These are phyloP conservation scores for Cajanus cajan DNA, from an alignment of 306 rosid genomes.

Conservation along the genomic window DNA sequence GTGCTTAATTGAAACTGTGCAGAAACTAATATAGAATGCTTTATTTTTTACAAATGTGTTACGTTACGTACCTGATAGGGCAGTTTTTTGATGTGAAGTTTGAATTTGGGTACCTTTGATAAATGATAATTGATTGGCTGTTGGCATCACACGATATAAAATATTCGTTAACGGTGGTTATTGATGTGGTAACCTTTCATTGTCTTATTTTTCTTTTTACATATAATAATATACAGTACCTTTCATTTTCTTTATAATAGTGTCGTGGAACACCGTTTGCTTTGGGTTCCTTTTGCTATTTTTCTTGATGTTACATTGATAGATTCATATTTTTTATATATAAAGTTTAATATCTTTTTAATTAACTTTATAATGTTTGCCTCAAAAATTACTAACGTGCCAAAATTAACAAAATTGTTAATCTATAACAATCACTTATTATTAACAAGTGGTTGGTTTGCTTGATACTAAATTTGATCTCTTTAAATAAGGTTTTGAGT, in stretches of 20 bases:
- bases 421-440: too few relatives aligned
- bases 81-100: not conserved
- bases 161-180: not conserved
- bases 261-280: not conserved
- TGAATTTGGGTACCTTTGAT: not conserved
- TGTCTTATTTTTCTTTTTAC: not conserved
- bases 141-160: not conserved
- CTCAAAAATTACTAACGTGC: not conserved
- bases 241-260: not conserved
- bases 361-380: not conserved
- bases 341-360: not conserved
- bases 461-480: too few relatives aligned
- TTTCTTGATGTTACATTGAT: not conserved
- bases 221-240: not conserved
- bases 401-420: too few relatives aligned
- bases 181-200: not conserved
- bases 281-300: not conserved
- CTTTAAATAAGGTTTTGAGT: too few relatives aligned
- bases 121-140: not conserved
- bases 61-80: not conserved
- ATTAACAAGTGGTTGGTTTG: too few relatives aligned
- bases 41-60: not conserved
- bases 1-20: not conserved
- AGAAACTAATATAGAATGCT: not conserved
- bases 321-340: not conserved